Base-by-base conservation (phyloP, 2,329 filamentous ascomycete species). In the Pseudopithomyces chartarum region DNA sequence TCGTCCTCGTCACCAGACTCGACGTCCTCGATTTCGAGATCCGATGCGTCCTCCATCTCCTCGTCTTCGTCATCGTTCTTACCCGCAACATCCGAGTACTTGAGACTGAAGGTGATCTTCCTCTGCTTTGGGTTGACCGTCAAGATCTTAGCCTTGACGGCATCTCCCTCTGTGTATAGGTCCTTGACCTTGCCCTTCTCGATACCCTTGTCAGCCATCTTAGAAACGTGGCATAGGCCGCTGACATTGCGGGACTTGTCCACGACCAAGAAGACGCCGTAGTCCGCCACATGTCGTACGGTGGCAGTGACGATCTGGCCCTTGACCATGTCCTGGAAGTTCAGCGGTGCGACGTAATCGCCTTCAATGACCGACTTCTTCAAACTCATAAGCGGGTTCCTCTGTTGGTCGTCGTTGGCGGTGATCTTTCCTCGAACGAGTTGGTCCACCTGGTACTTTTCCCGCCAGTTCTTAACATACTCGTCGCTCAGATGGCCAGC, bases 381-480 rank as follows among this genome's bases (percentile, higher is more conserved):
- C 71, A 99, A 80, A 68, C 87, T 96, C 81, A 99, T 83, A 73
- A 96, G 91, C 26, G 96, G 79, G 66, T 92, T 91, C 55, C 87
- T 86, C 23, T 86, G 81, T 36, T 83, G 81, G 6, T 82, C 68
- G 65, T 97, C 90, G 23, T 93, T 85, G 2, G 87, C 81, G 45
- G 90, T 85, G 57, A 99, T 83, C 62, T 94, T 91, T 50, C 92
- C 95, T 76, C 90, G 92, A 52, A 99, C 92, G 6, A 99, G 83
- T 76, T 98, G 92, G 68, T 96, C 92, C 46, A 94, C 80, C 67
- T 95, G 88, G 78, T 94, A 97, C 43, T 88, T 82, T 34, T 90
- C 86, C 79, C 97, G 96, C 95, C 95, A 99, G 59, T 98, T 91
- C 76, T 98, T 98, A 67, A 99, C 79, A 74, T 88, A 99, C 7